A percentile compares a stretch with the other conserved stretches of the same genome.
These are phyloP conservation scores for Cantharellus cinnabarinus DNA, from an alignment of 768 basidiomycete genomes.

Conservation along the genomic window DNA sequence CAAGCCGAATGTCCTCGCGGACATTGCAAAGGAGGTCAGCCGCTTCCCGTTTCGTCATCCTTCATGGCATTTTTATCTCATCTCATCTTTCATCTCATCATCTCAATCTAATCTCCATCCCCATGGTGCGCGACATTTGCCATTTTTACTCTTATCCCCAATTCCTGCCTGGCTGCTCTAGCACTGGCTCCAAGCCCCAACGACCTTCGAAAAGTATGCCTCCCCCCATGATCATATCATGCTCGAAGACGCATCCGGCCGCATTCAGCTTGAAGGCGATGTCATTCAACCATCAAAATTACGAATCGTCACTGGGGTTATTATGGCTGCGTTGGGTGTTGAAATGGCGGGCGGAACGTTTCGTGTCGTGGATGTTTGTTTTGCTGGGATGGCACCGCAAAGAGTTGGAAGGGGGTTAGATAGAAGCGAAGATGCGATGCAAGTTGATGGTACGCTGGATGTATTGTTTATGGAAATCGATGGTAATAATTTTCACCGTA, in stretches of 20 bases:
- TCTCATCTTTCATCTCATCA: neutral
- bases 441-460: constrained; percentile 40
- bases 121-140: too few relatives aligned
- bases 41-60: constrained; percentile 1
- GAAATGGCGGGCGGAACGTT: constrained; percentile 84
- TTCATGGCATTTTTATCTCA: neutral
- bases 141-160: neutral
- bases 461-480: neutral
- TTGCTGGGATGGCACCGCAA: constrained; percentile 62
- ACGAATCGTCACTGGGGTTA: constrained; percentile 72
- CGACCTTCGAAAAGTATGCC: constrained; percentile 50
- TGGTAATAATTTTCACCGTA: neutral
- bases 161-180: constrained; percentile 15
- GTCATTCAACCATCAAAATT: constrained; percentile 27
- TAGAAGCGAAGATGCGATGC: constrained; percentile 30
- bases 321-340: constrained; percentile 74
- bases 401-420: constrained; percentile 8
- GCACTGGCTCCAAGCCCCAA: constrained; percentile 79
- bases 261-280: constrained; percentile 72
- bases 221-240: constrained; percentile 63
- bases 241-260: constrained; percentile 92
- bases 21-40: constrained; percentile 74
- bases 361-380: constrained; percentile 79
- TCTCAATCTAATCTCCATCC: too few relatives aligned
- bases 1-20: constrained; percentile 94